Conservation (phyloP, 73 alveolate species). For the Tetrahymena elliotti region DNA sequence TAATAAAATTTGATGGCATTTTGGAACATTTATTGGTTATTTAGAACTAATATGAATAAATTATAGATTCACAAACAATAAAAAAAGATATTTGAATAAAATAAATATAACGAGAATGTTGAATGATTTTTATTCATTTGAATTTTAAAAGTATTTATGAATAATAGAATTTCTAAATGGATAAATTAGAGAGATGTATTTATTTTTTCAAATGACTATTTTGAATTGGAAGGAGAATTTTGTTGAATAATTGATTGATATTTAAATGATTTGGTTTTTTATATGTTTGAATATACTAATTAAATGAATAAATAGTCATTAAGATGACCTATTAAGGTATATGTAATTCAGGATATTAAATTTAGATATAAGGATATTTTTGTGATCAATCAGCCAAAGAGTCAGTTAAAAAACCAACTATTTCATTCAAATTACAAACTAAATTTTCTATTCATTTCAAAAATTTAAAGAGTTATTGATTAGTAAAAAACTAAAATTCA, state of each 20-base stretch:
- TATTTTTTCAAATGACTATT: neutral
- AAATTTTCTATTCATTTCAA: neutral
- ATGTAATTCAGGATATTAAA: neutral
- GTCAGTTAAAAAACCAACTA: neutral
- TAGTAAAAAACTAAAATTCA: neutral
- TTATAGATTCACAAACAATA: too few species aligned
- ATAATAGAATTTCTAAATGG: too few species aligned
- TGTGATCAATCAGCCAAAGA: neutral
- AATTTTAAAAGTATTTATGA: too few species aligned
- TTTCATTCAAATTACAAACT: neutral
- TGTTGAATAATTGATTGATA: neutral
- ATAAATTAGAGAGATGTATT: too few species aligned
- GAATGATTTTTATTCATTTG: too few species aligned
- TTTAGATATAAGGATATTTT: neutral
- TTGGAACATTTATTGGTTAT: too few species aligned
- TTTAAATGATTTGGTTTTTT: neutral
- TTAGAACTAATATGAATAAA: too few species aligned
- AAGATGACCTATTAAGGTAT: neutral
- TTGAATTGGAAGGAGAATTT: neutral
- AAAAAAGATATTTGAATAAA: too few species aligned
- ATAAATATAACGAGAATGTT: too few species aligned
- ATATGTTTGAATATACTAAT: neutral
- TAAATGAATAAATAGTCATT: too few species aligned
- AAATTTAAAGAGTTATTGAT: neutral
- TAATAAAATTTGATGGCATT: too few species aligned